Base-by-base conservation (phyloP, 495 filamentous ascomycete genomes). In the Baudoinia panamericana region DNA sequence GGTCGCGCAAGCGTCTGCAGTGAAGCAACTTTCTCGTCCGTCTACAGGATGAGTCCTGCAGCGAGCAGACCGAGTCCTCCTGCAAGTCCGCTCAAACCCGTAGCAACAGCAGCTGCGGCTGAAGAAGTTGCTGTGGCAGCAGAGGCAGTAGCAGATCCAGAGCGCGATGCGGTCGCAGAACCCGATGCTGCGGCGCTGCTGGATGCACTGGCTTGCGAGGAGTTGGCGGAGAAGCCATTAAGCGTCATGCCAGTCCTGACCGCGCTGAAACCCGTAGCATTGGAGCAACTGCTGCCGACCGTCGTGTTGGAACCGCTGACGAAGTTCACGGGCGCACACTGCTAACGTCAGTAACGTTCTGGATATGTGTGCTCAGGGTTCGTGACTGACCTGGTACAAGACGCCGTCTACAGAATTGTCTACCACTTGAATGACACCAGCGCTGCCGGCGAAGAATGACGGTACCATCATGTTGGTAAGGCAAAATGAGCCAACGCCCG, bases 51-150 rank as follows among this genome's bases (percentile, higher is more conserved):
- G 7, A 43, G 24, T 5, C 40, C 40, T 22, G 31, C 40, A 18
- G 30, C 30, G 18, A 43, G 22, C 40, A 43, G 15, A 7, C 40
- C 40, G 7, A 43, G 20, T 3, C 40, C 40, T 10, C 40, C 40
- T 3, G 27, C 9, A 4, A 43, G 4, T 13, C 20, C 16, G 13
- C 31, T 36, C 18, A 34, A 11, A 15, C 21, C 40, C 10, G 30
- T 36, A 4, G 36, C 22, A n/a, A 26, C 25, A 3, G 40, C 30
- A 13, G 25, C 61, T 73, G 38, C 59, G 63, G 23, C 71, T 72
- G 27, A 71, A 76, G 41, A 66, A 58, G 12, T 61, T 87, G 41
- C 81, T 73, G 47, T 78, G 80, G 1, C 83, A 83, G 0, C 87
- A 84, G 51, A 78, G 76, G 9, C 40, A 7, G 40, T 17, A 19